Evolutionary conservation across 2,329 filamentous ascomycete species (phyloP).

Genomic region (Berkeleyomyces rouxiae): DNA sequence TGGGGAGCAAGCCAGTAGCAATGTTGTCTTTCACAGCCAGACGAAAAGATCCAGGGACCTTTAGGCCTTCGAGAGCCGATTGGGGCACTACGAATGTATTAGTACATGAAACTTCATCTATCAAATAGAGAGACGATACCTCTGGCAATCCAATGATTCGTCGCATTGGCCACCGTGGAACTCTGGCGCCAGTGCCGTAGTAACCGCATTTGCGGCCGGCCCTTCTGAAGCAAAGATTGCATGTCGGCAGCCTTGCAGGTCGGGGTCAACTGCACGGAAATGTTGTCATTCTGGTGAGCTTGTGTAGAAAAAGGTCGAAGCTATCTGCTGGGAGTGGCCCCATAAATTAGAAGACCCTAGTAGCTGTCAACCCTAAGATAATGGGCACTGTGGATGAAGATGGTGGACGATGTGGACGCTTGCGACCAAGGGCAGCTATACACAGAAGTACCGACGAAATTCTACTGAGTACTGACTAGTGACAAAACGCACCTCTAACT

Average conservation of each 20-base stretch:
- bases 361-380: background rate
- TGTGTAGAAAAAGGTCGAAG: background rate
- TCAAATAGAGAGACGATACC: background rate
- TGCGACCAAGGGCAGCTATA: no score
- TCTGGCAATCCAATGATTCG: slow-evolving; percentile 7
- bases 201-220: background rate
- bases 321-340: background rate
- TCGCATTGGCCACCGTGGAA: background rate
- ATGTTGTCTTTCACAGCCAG: slow-evolving; percentile 68
- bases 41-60: slow-evolving; percentile 20
- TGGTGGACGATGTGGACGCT: background rate
- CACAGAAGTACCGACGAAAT: no score
- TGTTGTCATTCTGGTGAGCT: background rate
- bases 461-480: no score
- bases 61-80: background rate
- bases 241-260: background rate
- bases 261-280: background rate
- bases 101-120: background rate
- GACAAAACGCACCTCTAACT: no score
- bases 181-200: background rate
- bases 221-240: slow-evolving; percentile 1
- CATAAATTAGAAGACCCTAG: background rate
- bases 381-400: background rate
- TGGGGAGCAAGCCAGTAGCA: slow-evolving; percentile 44
- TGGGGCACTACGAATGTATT: background rate